Base-by-base conservation (phyloP, 768 basidiomycete genomes). In the Naganishia vaughanmartiniae region DNA sequence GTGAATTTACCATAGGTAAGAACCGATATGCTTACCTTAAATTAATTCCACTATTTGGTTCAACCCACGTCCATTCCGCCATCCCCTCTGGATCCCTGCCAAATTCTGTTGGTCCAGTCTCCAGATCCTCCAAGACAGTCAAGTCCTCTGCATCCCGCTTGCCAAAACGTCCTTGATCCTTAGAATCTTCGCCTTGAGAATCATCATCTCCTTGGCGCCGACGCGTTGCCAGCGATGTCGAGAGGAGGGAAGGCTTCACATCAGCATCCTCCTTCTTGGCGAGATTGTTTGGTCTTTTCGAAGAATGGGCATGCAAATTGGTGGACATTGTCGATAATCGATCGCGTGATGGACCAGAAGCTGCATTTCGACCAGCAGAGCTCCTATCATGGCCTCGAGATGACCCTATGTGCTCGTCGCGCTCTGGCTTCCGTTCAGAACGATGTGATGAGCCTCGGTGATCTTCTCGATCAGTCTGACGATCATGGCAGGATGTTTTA, bases 1-100 rank as follows among this genome's bases (percentile, higher is more conserved):
- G 34, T 60, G 31, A 42, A 21, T 54, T 42, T 65, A 24, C 73
- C 65, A 11, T 26, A 28, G 34, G 12, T 7, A 12, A 26, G 7
- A 17, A 58, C 31, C 42, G 46, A 1, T 11, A 33, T 3, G 85
- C 91, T 70, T 77, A 96, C 94, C 81, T 84, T 30, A 99, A 84
- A 63, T 88, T 85, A 58, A 97, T 95, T 6, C 89, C 87, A 33
- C 93, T 94, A 82, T 96, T 90, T 0, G 96, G 96, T 79, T 99
- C 96, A 5, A 93, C 79, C 60, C 83, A 85, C 72, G 89, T 84
- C 76, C 94, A 99, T 19, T 83, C 75, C 0, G 90, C 89, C 77
- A 94, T 93, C 26, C 90, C 89, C 39, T 83, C 82, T 0, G 87
- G 86, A 19, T 90, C 83, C 17, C 83, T 86, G 0, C 80, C 80